Percentiles rank a stretch among this genome's conserved stretches.
Conservation (phyloP, 371 early-diverging fungal genomes). For the Apophysomyces trapeziformis region DNA sequence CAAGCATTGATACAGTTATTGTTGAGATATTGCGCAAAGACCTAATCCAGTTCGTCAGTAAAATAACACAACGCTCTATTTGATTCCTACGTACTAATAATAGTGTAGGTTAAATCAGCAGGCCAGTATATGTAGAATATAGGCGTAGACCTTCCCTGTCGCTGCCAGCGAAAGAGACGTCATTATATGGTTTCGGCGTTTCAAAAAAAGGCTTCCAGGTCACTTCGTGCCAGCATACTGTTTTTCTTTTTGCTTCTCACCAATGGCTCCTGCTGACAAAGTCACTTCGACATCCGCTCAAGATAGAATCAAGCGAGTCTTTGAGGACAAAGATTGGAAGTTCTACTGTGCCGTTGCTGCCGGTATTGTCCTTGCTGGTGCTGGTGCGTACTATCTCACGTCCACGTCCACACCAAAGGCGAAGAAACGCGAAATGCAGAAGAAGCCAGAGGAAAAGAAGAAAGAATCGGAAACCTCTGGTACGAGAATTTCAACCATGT, state of each 20-base stretch:
- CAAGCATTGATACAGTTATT: too few relatives aligned
- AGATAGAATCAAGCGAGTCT: conserved; percentile 59
- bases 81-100: too few relatives aligned
- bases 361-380: conserved; percentile 66
- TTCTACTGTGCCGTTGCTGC: conserved; percentile 75
- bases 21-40: too few relatives aligned
- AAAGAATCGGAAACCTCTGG: conserved; percentile 22
- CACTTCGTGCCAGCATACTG: too few relatives aligned
- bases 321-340: conserved; percentile 81
- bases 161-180: too few relatives aligned
- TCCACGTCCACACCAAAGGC: conserved; percentile 33
- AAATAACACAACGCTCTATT: too few relatives aligned
- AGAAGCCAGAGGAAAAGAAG: conserved; percentile 29
- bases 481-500: not conserved
- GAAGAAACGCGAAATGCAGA: conserved; percentile 35
- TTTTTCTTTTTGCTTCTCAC: conserved; percentile 4
- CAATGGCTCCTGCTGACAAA: conserved; percentile 8
- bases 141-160: too few relatives aligned
- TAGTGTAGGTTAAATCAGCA: too few relatives aligned
- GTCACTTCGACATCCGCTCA: conserved; percentile 24
- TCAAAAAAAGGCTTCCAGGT: too few relatives aligned
- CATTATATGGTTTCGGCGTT: too few relatives aligned
- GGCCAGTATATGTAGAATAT: too few relatives aligned
- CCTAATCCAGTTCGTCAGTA: too few relatives aligned
- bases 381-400: conserved; percentile 70